phyloP scores from a whole-genome alignment of 2,329 filamentous ascomycete species.

The Phaeomoniella chlamydospora region DNA sequence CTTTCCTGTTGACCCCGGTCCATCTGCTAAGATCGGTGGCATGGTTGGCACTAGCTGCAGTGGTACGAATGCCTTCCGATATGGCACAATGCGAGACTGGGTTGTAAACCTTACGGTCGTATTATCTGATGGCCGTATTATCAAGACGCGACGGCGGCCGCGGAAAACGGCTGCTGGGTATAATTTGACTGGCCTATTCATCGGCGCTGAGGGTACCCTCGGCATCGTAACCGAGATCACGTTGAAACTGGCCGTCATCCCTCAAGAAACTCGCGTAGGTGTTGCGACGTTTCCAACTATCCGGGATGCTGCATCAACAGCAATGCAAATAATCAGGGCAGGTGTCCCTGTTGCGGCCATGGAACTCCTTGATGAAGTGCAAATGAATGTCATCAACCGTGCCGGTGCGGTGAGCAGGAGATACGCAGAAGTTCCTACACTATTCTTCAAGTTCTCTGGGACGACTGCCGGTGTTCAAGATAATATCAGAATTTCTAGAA shows the following conservation, averaged over 20 bases:
- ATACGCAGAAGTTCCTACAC: conserved; percentile 60
- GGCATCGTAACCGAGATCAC: conserved; percentile 74
- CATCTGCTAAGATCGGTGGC: conserved; percentile 41
- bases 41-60: conserved; percentile 57
- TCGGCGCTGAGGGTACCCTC: conserved; percentile 69
- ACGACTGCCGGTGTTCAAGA: conserved; percentile 60
- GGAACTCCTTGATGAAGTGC: conserved; percentile 81
- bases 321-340: conserved; percentile 60
- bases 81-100: conserved; percentile 66
- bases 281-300: conserved; percentile 69
- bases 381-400: conserved; percentile 71
- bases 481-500: conserved; percentile 55
- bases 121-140: conserved; percentile 50
- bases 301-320: conserved; percentile 59
- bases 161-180: conserved; percentile 72
- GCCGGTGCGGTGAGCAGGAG: conserved; percentile 53
- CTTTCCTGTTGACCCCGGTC: conserved; percentile 80
- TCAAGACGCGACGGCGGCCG: conserved; percentile 59
- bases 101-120: conserved; percentile 59
- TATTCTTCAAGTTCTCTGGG: conserved; percentile 76
- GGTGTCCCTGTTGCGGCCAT: conserved; percentile 62
- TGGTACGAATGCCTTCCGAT: conserved; percentile 46
- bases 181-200: conserved; percentile 66
- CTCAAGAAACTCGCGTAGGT: conserved; percentile 61
- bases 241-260: conserved; percentile 63